A percentile compares a stretch with the other conserved stretches of the same genome.
phyloP scores from a whole-genome alignment of 2,329 filamentous ascomycete species.

The Penicillium sp. region DNA sequence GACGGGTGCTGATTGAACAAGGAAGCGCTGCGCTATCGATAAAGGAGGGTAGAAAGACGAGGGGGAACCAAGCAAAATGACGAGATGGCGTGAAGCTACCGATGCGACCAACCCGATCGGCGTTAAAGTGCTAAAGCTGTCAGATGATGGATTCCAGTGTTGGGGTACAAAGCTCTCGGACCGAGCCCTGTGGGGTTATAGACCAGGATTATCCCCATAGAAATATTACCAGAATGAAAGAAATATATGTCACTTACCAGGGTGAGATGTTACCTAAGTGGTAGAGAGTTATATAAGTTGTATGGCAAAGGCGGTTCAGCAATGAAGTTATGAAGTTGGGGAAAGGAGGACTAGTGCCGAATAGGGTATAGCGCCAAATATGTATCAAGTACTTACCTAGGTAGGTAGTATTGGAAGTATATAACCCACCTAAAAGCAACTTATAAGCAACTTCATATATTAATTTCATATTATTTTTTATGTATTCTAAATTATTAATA shows the following conservation, averaged over 20 bases:
- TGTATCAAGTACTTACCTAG: too few species aligned
- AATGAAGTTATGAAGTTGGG: conserved; percentile 7
- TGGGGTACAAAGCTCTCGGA: conserved; percentile 5
- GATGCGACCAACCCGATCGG: conserved; percentile 26
- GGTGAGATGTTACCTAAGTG: background rate
- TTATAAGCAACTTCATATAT: background rate
- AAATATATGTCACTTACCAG: background rate
- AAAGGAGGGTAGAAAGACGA: conserved; percentile 10
- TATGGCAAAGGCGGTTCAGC: background rate
- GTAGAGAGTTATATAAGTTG: background rate
- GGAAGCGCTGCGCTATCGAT: conserved; percentile 22
- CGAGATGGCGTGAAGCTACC: conserved; percentile 26
- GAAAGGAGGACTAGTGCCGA: conserved; percentile 5
- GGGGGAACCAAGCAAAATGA: conserved; percentile 16
- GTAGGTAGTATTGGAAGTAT: background rate
- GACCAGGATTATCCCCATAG: background rate
- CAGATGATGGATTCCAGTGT: conserved; percentile 19
- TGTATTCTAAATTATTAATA: background rate
- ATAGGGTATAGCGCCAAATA: conserved; percentile 1
- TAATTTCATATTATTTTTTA: background rate
- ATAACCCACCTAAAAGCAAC: background rate
- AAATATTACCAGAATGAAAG: background rate
- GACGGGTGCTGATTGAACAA: conserved; percentile 19
- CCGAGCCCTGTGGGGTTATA: conserved; percentile 2
- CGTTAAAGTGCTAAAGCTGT: conserved; percentile 15